A percentile compares a stretch with the other conserved stretches of the same genome.
These are phyloP conservation scores for Chimonanthus praecox DNA, from an alignment of 164 flowering plant species.

Conservation along the genomic window DNA sequence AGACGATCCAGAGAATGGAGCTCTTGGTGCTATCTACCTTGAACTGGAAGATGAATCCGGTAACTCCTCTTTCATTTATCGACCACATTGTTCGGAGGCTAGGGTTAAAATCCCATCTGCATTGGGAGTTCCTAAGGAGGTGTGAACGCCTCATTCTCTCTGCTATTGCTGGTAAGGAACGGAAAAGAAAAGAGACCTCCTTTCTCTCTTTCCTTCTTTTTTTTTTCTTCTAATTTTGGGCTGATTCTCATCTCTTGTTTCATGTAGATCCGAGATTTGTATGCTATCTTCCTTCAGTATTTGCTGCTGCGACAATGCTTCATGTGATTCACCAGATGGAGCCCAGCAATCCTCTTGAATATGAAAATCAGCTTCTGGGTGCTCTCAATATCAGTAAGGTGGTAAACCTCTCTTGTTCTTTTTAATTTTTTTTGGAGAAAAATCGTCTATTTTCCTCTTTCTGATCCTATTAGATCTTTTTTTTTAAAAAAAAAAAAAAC, in stretches of 20 bases:
- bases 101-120: conserved; percentile 38
- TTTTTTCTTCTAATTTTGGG: not conserved
- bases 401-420: not conserved
- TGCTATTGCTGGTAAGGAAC: conserved; percentile 41
- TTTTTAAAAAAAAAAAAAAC: conserved; percentile 6
- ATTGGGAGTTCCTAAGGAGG: conserved; percentile 49
- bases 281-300: conserved; percentile 42
- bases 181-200: not conserved
- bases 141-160: conserved; percentile 51
- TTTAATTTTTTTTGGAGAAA: not conserved
- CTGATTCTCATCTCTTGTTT: not conserved
- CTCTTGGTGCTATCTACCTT: conserved; percentile 71
- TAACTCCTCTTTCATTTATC: conserved; percentile 68
- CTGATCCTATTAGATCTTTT: not conserved
- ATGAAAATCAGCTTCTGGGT: conserved; percentile 54
- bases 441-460: not conserved
- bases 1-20: conserved; percentile 84
- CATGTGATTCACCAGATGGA: conserved; percentile 55
- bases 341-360: conserved; percentile 39
- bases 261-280: conserved; percentile 35
- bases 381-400: conserved; percentile 64
- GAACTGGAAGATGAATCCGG: conserved; percentile 85
- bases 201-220: not conserved
- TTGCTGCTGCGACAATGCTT: conserved; percentile 75
- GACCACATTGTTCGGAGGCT: conserved; percentile 62